Conservation (phyloP, 2,329 filamentous ascomycete genomes). For the Fusarium sp. region DNA sequence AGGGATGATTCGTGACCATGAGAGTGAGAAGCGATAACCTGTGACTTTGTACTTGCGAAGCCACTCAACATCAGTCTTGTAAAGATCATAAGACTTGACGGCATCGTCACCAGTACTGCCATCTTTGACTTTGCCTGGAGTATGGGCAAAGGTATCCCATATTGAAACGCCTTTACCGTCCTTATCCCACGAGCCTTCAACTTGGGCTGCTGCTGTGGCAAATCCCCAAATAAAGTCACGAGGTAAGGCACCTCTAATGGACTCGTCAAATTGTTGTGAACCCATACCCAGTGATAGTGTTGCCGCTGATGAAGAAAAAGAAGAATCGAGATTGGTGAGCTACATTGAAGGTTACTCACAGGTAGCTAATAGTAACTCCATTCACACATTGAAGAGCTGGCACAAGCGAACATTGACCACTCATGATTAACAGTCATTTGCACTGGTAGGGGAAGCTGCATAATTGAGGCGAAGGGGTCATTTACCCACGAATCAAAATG, state of each 20-base stretch:
- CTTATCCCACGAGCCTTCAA: slow-evolving; percentile 55
- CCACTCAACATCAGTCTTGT: slow-evolving; percentile 62
- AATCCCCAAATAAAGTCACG: slow-evolving; percentile 49
- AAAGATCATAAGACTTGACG: slow-evolving; percentile 53
- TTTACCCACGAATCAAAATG: background rate
- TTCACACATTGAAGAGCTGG: background rate
- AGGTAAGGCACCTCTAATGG: slow-evolving; percentile 14
- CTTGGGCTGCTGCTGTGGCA: slow-evolving; percentile 53
- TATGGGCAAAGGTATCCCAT: slow-evolving; percentile 55
- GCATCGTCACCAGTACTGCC: slow-evolving; percentile 53
- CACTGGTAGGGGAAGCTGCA: background rate
- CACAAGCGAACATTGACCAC: background rate
- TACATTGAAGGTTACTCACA: too few species aligned
- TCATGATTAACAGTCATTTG: too few species aligned
- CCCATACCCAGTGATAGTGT: background rate
- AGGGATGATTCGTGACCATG: slow-evolving; percentile 73
- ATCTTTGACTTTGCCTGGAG: slow-evolving; percentile 52
- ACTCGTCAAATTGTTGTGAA: slow-evolving; percentile 15
- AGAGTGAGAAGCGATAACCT: slow-evolving; percentile 72
- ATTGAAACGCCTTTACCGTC: slow-evolving; percentile 55
- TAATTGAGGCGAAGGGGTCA: background rate
- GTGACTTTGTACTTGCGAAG: slow-evolving; percentile 68
- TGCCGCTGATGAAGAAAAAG: background rate
- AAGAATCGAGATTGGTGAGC: background rate
- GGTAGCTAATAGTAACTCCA: too few species aligned